Evolutionary conservation across 2,329 filamentous ascomycete species (phyloP), one percentile per base, ranked within the genome.

Genomic region (Apiospora phragmitis): DNA sequence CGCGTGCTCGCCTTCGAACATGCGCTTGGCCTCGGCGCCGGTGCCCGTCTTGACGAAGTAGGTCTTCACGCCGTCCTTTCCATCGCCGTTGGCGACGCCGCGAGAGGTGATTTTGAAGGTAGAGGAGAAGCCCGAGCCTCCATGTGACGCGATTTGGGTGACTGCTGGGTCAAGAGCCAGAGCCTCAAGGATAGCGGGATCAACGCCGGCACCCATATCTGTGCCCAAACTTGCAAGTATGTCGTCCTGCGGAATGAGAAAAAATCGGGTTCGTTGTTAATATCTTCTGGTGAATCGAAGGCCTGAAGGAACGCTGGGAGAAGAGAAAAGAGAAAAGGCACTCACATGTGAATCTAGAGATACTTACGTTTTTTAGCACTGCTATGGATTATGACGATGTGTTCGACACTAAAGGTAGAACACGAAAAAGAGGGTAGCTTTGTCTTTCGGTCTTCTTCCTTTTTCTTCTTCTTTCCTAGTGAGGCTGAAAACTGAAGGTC

Each of bases 1-100:
- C 67, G 89, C 88, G 78, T 94, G 92, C 81, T 98, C 95, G 72
- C 90, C 92, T 80, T 84, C 82, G 77, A 95, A 94, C 92, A 95
- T 95, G 45, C 86, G 74, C 65, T 88, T 86, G 0, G 91, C 87
- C 24, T 88, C 86, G 3, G 82, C 77, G 0, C 91, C 91, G 5
- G 80, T 81, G 0, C 90, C 91, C 0, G 87, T 93, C 81, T 95
- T 95, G 80, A 95, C 88, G 79, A 95, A 95, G 76, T 88, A 94
- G 26, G 84, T 81, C 73, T 83, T 84, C 1, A 85, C 81, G 59
- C 82, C 82, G 51, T 59, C 51, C 18, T 62, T 38, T 38, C 55
- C 55, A 59, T 59, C 29, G 51, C 24, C 18, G 51, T 7, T 16
- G 5, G 29, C 51, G 29, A 29, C 29, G 41, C 87, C 89, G 75